Base-by-base conservation (phyloP, 1,139 yeast genomes). In the Saccharomyces hybrid region DNA sequence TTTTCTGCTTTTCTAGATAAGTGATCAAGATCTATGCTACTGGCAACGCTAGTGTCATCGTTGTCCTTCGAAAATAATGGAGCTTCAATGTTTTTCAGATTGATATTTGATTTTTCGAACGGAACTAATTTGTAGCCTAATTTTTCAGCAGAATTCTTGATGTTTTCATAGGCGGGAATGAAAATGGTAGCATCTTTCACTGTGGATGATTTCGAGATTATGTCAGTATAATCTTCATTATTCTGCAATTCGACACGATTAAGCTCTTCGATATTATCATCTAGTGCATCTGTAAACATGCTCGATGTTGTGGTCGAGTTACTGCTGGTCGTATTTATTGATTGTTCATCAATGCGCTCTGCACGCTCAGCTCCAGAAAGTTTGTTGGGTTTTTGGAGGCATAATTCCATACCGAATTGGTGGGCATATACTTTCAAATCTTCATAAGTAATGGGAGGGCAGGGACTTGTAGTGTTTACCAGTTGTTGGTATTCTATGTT, bases 201-300 rank as follows among this genome's bases (percentile, higher is more conserved):
- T 0, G 71, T 68, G 1, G 72, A 68, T 1, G 66, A 31, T 25
- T 48, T 51, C 4, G 57, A 54, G 4, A 48, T 11, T 16, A 49
- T 46, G 8, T 49, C 54, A 25, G 27, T 28, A 13, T 25, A 20
- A n/a, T 52, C 53, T 5, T 30, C 47, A 8, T 38, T 16, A 4
- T 20, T 25, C 3, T 38, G 25, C 11, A 38, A 20, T 9, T 38
- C 25, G n/a, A 2, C 9, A 11, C 20, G 7, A 20, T 38, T 38
- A 38, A 38, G 16, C n/a, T 38, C 44, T 38, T 9, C 20, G 9
- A 44, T 47, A 44, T 25, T 44, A 26, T 26, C 28, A 13, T 67
- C 66, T 44, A 64, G 46, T 1, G 70, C 70, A 59, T 67, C 70
- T 0, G 68, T 62, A 50, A 64, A 68, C 32, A 53, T 49, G 31